Conservation (phyloP, 1,284 basidiomycete genomes). For the Austroboletus novae-zelandiae region DNA sequence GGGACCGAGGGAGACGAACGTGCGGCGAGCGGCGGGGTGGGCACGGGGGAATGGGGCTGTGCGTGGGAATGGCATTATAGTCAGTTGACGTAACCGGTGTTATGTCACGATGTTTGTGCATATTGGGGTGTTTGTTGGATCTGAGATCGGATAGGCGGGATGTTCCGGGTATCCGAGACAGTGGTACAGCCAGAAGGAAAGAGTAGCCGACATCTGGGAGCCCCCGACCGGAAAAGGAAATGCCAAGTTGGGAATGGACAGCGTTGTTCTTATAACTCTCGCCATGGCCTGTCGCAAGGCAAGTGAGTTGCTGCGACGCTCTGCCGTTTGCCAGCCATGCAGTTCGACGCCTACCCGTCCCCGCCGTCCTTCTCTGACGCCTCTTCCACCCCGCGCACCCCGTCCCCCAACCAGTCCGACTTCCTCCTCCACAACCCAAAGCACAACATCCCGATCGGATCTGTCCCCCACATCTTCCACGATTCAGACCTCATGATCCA, state of each 20-base stretch:
- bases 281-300: slow-evolving; percentile 8
- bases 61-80: slow-evolving; percentile 28
- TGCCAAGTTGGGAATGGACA: slow-evolving; percentile 22
- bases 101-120: slow-evolving; percentile 33
- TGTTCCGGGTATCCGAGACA: slow-evolving; percentile 34
- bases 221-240: slow-evolving; percentile 20
- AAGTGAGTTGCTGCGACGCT: slow-evolving; percentile 21
- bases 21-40: slow-evolving; percentile 5
- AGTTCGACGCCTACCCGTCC: slow-evolving; percentile 63
- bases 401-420: slow-evolving; percentile 55
- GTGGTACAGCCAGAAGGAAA: slow-evolving; percentile 34
- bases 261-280: slow-evolving; percentile 37
- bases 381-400: slow-evolving; percentile 64
- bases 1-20: slow-evolving; percentile 3
- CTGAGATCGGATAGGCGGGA: slow-evolving; percentile 33
- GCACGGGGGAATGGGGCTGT: slow-evolving; percentile 23
- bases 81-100: slow-evolving; percentile 32
- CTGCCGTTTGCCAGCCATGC: slow-evolving; percentile 41
- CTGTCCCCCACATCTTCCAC: slow-evolving; percentile 51
- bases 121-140: slow-evolving; percentile 15
- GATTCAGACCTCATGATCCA: slow-evolving; percentile 40
- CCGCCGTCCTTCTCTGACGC: slow-evolving; percentile 50
- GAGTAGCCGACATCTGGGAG: slow-evolving; percentile 40
- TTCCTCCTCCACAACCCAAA: slow-evolving; percentile 37
- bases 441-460: slow-evolving; percentile 45